A percentile compares a stretch with the other conserved stretches of the same genome.
These are phyloP conservation scores for Candida hungchunana DNA, from an alignment of 805 yeast species.

Conservation along the genomic window DNA sequence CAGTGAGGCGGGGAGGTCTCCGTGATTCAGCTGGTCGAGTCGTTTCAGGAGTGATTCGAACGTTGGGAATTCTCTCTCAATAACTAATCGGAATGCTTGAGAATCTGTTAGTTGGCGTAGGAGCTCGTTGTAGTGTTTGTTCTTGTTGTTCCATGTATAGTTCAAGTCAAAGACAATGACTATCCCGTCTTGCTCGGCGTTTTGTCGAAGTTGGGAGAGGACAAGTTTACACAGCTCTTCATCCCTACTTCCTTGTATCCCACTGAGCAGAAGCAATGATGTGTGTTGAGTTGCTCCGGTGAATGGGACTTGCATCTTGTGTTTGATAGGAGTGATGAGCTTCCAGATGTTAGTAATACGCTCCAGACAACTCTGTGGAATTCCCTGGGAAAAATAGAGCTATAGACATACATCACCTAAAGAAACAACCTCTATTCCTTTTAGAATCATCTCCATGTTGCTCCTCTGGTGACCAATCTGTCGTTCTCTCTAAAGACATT, in stretches of 20 bases:
- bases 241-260: neutral
- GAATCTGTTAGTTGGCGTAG: neutral
- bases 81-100: neutral
- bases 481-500: too few species aligned
- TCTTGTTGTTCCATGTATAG: constrained; percentile 10
- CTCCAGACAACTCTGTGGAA: too few species aligned
- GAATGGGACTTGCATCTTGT: neutral
- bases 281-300: too few species aligned
- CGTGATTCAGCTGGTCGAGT: neutral
- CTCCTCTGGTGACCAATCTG: too few species aligned
- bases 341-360: too few species aligned
- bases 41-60: neutral
- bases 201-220: neutral
- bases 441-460: too few species aligned
- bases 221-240: neutral
- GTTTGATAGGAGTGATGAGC: too few species aligned
- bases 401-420: too few species aligned
- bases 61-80: neutral
- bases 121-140: neutral
- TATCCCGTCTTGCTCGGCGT: neutral
- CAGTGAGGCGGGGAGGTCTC: neutral
- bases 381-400: too few species aligned
- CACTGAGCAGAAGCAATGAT: neutral
- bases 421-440: too few species aligned
- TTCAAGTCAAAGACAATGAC: constrained; percentile 10